Evolutionary conservation across 2,329 filamentous ascomycete genomes (phyloP), one percentile per base, ranked within the genome.

Genomic region (Neofusicoccum kwambonambiense): DNA sequence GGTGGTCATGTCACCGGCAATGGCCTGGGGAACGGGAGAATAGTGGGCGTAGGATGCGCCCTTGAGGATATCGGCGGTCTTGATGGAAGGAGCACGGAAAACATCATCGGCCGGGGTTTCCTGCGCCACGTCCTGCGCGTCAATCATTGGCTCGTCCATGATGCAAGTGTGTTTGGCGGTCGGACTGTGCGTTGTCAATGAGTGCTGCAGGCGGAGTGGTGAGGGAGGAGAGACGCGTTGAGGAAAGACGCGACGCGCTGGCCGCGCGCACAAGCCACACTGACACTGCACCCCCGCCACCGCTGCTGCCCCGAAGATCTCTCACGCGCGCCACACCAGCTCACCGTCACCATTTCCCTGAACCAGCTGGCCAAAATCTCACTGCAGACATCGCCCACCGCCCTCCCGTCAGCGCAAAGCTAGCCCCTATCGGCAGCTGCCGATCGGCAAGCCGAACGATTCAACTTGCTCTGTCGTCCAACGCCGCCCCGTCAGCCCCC

Each of bases 31-130:
- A 15, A 83, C 76, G 1, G 77, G 71, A 11, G 81, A 82, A 64
- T 79, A 80, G 67, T 83, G 77, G 9, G 81, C 79, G 68, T 84
- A 83, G 60, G 80, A 82, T 50, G 75, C 75, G 64, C 82, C 82
- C 2, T 73, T 68, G 9, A 81, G 71, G 41, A 82, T 73, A 35
- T 76, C 70, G 37, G 68, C 45, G 50, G 71, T 75, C 67, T 77
- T 62, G 64, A 84, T 78, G 1, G 81, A 83, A 7, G 81, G 81
- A 13, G 81, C 77, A 67, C 79, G 79, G 73, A 83, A 83, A 66
- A 82, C 73, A 54, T 74, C 70, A 34, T 74, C 67, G 3, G 71
- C 67, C 4, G 75, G 76, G 1, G 75, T 77, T 57, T 78, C 76
- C 37, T 69, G 70, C 56, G 75, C 74, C 61, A 75, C 72, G 0